phyloP scores from a whole-genome alignment of 2,329 filamentous ascomycete species.

The Colletotrichum euphorbiae region DNA sequence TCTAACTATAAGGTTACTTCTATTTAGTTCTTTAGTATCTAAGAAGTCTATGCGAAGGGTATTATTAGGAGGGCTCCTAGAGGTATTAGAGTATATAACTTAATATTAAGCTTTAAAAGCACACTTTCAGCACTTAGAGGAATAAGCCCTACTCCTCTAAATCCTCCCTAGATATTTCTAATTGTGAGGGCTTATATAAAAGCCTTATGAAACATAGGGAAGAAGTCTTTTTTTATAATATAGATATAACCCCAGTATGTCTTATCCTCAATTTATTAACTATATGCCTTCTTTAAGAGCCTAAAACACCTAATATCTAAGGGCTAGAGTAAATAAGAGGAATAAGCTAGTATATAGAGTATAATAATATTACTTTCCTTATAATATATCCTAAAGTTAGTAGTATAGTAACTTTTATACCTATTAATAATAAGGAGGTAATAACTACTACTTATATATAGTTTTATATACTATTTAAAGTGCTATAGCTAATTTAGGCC shows the following conservation, averaged over 20 bases:
- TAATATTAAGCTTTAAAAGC: background rate
- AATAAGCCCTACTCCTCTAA: background rate
- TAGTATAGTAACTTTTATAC: background rate
- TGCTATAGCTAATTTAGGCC: too few relatives aligned
- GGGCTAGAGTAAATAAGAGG: too few relatives aligned
- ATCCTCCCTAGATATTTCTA: background rate
- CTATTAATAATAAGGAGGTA: background rate
- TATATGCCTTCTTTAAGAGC: background rate
- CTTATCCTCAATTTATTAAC: background rate
- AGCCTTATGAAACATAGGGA: background rate
- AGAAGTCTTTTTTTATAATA: background rate
- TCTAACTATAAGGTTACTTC: too few relatives aligned
- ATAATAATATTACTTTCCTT: background rate
- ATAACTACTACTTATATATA: too few relatives aligned
- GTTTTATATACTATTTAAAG: too few relatives aligned
- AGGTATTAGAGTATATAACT: background rate
- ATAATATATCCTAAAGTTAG: background rate
- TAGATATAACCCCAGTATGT: background rate
- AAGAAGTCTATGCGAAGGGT: too few relatives aligned
- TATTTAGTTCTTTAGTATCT: background rate
- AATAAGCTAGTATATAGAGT: background rate
- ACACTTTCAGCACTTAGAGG: background rate
- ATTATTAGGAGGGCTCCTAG: too few relatives aligned
- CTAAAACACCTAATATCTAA: too few relatives aligned
- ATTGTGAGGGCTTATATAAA: background rate